phyloP scores from a whole-genome alignment of 2,329 filamentous ascomycete genomes.

The Cadophora sp. region DNA sequence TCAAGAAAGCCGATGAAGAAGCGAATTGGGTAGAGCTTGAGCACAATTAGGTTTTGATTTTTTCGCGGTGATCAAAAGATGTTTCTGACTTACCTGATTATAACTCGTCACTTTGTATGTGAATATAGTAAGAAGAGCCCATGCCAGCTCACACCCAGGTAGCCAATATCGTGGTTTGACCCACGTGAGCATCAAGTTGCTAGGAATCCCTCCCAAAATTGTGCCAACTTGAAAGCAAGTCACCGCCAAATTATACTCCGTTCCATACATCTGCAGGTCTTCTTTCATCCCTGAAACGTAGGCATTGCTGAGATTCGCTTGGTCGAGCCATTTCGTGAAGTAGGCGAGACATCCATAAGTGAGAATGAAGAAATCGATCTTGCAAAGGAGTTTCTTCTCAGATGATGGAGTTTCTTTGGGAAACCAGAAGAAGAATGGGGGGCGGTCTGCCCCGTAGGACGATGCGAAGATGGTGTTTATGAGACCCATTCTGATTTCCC shows the following conservation, averaged over 20 bases:
- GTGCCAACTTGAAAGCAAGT: constrained; percentile 57
- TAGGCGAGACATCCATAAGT: constrained; percentile 45
- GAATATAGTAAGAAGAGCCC: constrained; percentile 24
- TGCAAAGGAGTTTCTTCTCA: constrained; percentile 6
- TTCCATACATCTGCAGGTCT: constrained; percentile 55
- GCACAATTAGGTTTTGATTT: not conserved
- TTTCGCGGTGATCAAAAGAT: not conserved
- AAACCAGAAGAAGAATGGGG: too few species aligned
- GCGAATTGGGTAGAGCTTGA: constrained; percentile 43
- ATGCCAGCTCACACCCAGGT: constrained; percentile 23
- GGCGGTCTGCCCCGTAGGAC: too few species aligned
- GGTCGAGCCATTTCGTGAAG: constrained; percentile 54
- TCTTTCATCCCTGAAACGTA: constrained; percentile 46
- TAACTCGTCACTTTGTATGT: constrained; percentile 19
- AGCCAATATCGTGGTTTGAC: constrained; percentile 35
- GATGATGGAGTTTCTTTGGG: too few species aligned
- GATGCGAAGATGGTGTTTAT: too few species aligned
- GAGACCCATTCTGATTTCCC: too few species aligned
- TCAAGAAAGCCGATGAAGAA: constrained; percentile 37
- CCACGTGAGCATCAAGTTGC: constrained; percentile 28
- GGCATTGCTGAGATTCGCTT: constrained; percentile 41
- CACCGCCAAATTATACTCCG: constrained; percentile 59
- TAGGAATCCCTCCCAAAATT: constrained; percentile 29
- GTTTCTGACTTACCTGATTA: constrained; percentile 13
- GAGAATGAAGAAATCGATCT: constrained; percentile 31